Percentiles rank a stretch among this genome's conserved stretches.
Conservation (phyloP, 2,329 filamentous ascomycete species). For the Botrytis fabae region DNA sequence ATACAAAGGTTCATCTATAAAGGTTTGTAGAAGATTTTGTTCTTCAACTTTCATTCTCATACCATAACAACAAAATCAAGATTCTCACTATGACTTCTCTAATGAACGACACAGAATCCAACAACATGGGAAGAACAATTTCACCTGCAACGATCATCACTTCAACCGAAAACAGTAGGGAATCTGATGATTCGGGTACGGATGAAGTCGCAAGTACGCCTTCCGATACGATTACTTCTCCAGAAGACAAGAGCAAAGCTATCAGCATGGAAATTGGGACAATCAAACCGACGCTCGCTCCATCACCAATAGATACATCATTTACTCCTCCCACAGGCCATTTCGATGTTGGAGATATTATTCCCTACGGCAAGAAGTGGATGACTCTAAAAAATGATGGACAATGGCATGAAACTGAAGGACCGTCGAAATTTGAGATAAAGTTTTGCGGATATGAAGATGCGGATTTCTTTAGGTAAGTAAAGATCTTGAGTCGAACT, state of each 20-base stretch:
- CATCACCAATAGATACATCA: background rate
- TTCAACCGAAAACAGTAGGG: too few relatives aligned
- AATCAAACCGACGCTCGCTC: background rate
- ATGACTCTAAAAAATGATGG: background rate
- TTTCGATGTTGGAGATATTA: background rate
- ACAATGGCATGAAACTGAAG: background rate
- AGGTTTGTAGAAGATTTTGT: too few relatives aligned
- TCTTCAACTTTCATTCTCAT: too few relatives aligned
- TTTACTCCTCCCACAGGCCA: background rate
- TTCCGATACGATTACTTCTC: background rate
- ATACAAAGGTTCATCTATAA: too few relatives aligned
- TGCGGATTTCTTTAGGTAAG: background rate
- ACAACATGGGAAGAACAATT: too few relatives aligned
- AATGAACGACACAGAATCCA: too few relatives aligned
- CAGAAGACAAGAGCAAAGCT: background rate
- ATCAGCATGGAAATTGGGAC: background rate
- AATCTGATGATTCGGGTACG: too few relatives aligned
- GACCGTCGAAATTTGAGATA: background rate
- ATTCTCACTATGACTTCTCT: too few relatives aligned
- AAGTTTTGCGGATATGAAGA: background rate
- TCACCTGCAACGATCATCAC: too few relatives aligned
- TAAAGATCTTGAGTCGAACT: background rate
- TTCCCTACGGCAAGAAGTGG: background rate
- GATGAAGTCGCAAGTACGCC: too few relatives aligned
- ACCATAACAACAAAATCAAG: too few relatives aligned